Conservation (phyloP, 495 filamentous ascomycete species). For the Platismatia glauca region DNA sequence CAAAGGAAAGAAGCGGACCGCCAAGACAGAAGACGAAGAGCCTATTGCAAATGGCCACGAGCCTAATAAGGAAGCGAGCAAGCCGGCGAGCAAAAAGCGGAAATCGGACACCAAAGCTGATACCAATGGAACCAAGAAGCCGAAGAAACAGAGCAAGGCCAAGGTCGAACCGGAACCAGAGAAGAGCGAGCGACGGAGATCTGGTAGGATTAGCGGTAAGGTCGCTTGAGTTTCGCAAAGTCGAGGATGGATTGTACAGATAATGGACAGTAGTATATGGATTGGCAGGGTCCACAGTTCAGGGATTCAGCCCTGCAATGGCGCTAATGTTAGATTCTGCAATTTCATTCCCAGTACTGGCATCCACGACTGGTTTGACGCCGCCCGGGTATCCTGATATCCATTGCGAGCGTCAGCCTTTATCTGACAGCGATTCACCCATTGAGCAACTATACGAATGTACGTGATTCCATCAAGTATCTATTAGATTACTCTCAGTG, state of each 20-base stretch:
- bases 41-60: neutral
- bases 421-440: no score
- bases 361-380: no score
- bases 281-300: no score
- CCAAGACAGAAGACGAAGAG: conserved; percentile 11
- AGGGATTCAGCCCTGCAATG: no score
- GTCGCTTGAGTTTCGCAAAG: neutral
- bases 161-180: neutral
- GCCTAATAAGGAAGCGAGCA: neutral
- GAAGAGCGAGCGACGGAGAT: conserved; percentile 8
- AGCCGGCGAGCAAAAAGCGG: conserved; percentile 15
- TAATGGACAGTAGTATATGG: neutral
- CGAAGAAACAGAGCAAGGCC: conserved; percentile 10
- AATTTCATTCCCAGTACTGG: no score
- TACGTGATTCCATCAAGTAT: no score
- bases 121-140: neutral
- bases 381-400: no score
- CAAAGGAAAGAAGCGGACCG: conserved; percentile 6
- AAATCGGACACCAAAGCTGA: conserved; percentile 7
- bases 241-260: neutral
- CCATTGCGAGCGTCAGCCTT: no score
- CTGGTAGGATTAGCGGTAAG: conserved; percentile 15
- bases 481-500: no score
- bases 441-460: no score
- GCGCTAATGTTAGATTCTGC: no score